Percentiles rank a stretch among this genome's conserved stretches.
These are phyloP conservation scores for Botrytis galanthina DNA, from an alignment of 2,329 filamentous ascomycete species.

Conservation along the genomic window DNA sequence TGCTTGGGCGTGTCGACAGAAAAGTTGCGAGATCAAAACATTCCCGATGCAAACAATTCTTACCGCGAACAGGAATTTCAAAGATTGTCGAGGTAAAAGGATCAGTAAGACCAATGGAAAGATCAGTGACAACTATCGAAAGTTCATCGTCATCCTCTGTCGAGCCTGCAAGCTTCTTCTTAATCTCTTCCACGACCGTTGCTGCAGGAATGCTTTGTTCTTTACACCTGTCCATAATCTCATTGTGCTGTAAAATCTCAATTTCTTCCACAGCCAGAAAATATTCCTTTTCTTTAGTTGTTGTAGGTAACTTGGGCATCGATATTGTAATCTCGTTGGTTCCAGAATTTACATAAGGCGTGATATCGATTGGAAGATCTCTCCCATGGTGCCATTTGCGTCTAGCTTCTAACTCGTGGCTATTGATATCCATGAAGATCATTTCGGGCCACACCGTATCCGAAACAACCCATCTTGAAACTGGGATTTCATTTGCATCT, in stretches of 20 bases:
- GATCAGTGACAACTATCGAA: conserved; percentile 53
- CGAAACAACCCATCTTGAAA: conserved; percentile 57
- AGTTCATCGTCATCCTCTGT: conserved; percentile 54
- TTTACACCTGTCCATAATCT: conserved; percentile 45
- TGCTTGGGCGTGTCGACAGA: conserved; percentile 59
- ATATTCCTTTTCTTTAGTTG: conserved; percentile 45
- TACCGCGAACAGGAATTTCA: conserved; percentile 68
- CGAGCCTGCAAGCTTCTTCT: conserved; percentile 45
- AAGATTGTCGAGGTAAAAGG: conserved; percentile 66
- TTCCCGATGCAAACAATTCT: conserved; percentile 70
- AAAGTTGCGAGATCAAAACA: conserved; percentile 89
- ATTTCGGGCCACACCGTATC: conserved; percentile 69
- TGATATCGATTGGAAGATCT: conserved; percentile 75
- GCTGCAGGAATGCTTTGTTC: conserved; percentile 44
- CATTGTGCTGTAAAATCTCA: conserved; percentile 50
- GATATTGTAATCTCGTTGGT: conserved; percentile 29
- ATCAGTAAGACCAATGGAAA: conserved; percentile 64
- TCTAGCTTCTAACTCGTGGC: conserved; percentile 50
- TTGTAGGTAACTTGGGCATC: conserved; percentile 36
- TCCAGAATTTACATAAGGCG: conserved; percentile 43
- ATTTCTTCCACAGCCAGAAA: conserved; percentile 70
- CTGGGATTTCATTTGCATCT: conserved; percentile 38
- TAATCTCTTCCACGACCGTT: conserved; percentile 58
- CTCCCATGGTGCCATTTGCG: conserved; percentile 71
- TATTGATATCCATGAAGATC: conserved; percentile 69